Evolutionary conservation across 164 flowering plant genomes (phyloP), one percentile per base, ranked within the genome.

Genomic region (Macadamia tetraphylla): DNA sequence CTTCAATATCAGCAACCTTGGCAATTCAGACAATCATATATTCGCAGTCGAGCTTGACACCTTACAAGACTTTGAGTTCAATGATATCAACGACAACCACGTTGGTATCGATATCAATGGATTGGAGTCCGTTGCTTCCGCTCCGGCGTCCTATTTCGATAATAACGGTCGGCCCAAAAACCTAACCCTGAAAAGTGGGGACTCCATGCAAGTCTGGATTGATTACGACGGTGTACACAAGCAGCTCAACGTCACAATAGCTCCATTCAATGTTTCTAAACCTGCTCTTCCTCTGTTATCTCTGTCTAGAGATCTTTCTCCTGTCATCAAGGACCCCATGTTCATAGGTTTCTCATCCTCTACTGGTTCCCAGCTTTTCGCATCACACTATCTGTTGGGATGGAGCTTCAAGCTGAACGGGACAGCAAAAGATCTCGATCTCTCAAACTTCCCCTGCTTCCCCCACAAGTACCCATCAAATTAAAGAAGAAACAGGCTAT

Each of bases 301-400:
- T 3, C 77, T 66, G 10, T 60, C 64, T 0, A 73, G 84, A 12
- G 87, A 91, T 77, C 80, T 91, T 2, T 84, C 94, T 0, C 70
- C 79, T 8, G 29, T 81, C 70, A 48, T 87, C 29, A 2, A 60
- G 14, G 80, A 82, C 0, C 61, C 42, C 51, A 87, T 89, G 96
- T 91, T 78, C 56, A 86, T 87, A 3, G 97, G 97, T 6, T 91
- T 89, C 78, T 85, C 97, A 18, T 70, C 92, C 13, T 80, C 95
- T 6, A 88, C 97, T 29, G 94, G 92, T 8, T 29, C 74, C 60
- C 79, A 23, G 23, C 23, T 84, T 6, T 69, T 83, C 2, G 68
- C 67, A 9, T 61, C 66, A 17, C 80, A 78, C 53, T 78, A 76
- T 40, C 31, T 81, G 1, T 32, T 74, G 4, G 81, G 81, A 43